These are phyloP conservation scores for Davidsoniella virescens DNA, from an alignment of 2,329 filamentous ascomycete species.

Conservation along the genomic window DNA sequence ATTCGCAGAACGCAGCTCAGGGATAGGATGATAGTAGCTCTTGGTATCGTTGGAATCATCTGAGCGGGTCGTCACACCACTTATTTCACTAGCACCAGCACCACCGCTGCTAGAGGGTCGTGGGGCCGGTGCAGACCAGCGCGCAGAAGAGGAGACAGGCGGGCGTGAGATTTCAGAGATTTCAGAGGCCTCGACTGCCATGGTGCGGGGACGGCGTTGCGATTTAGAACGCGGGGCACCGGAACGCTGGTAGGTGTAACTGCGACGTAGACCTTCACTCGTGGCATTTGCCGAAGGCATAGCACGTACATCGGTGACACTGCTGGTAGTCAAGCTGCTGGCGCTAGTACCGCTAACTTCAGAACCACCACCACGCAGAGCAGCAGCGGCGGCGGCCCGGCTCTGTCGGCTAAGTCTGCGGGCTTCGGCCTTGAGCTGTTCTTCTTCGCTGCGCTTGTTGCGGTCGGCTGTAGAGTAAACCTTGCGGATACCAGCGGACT, in stretches of 20 bases:
- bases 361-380: slow-evolving; percentile 10
- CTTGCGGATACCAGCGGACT: slow-evolving; percentile 37
- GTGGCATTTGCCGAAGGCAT: neutral
- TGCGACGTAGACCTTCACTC: slow-evolving; percentile 22
- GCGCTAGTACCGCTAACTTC: slow-evolving; percentile 6
- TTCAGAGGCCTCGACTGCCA: slow-evolving; percentile 5
- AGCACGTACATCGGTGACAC: slow-evolving; percentile 5
- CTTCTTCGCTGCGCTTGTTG: slow-evolving; percentile 33
- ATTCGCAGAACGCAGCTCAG: slow-evolving; percentile 27
- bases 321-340: neutral
- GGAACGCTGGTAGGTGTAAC: slow-evolving; percentile 37
- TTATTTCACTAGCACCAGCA: slow-evolving; percentile 9
- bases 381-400: slow-evolving; percentile 17
- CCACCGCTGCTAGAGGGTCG: slow-evolving; percentile 1
- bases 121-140: neutral
- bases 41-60: slow-evolving; percentile 39
- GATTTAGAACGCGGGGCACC: slow-evolving; percentile 15
- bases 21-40: slow-evolving; percentile 39
- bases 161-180: slow-evolving; percentile 16
- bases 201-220: slow-evolving; percentile 17
- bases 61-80: slow-evolving; percentile 13
- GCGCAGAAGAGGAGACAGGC: neutral
- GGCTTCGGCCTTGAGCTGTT: slow-evolving; percentile 40
- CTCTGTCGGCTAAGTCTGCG: slow-evolving; percentile 37
- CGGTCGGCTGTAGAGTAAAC: slow-evolving; percentile 45